phyloP scores from a whole-genome alignment of 2,329 filamentous ascomycete genomes.

The Ophiostoma fasciatum region DNA sequence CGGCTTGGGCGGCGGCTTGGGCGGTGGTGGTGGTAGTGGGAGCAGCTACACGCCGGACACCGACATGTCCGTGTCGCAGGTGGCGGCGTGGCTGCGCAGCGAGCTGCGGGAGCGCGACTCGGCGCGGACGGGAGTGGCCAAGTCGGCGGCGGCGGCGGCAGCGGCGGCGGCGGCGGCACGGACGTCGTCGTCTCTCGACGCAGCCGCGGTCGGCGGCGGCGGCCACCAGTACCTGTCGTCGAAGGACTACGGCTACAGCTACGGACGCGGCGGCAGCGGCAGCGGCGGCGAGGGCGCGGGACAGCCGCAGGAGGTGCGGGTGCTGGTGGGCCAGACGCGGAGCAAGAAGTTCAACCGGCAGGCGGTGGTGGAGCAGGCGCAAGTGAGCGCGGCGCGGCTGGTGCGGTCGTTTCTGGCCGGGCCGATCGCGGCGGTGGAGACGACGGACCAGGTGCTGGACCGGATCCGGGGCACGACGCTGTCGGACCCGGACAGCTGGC shows the following conservation, averaged over 20 bases:
- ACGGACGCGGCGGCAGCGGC: slow-evolving; percentile 2
- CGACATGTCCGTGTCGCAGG: slow-evolving; percentile 58
- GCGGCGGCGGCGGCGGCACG: too few species aligned
- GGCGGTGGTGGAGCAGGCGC: slow-evolving; percentile 70
- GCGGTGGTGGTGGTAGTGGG: neutral
- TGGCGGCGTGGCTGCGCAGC: slow-evolving; percentile 65
- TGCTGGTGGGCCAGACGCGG: slow-evolving; percentile 68
- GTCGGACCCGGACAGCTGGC: slow-evolving; percentile 73
- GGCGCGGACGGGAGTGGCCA: slow-evolving; percentile 13
- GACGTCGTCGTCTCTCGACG: slow-evolving; percentile 16
- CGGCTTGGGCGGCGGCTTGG: neutral
- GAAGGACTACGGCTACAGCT: too few species aligned
- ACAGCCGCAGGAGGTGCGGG: slow-evolving; percentile 55
- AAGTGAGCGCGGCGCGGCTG: slow-evolving; percentile 41
- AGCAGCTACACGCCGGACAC: slow-evolving; percentile 51
- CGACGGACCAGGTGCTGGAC: slow-evolving; percentile 68
- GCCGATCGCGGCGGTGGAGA: slow-evolving; percentile 78
- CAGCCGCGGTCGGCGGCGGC: slow-evolving; percentile 5
- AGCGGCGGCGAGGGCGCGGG: slow-evolving; percentile 1
- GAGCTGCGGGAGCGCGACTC: slow-evolving; percentile 54
- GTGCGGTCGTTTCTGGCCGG: slow-evolving; percentile 59
- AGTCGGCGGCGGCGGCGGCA: slow-evolving; percentile 9
- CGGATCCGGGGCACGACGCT: slow-evolving; percentile 59
- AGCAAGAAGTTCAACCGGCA: slow-evolving; percentile 86
- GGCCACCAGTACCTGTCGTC: slow-evolving; percentile 10